A percentile compares a stretch with the other conserved stretches of the same genome.
phyloP scores from a whole-genome alignment of 371 early-diverging fungal species.

The Mortierella sp. region DNA sequence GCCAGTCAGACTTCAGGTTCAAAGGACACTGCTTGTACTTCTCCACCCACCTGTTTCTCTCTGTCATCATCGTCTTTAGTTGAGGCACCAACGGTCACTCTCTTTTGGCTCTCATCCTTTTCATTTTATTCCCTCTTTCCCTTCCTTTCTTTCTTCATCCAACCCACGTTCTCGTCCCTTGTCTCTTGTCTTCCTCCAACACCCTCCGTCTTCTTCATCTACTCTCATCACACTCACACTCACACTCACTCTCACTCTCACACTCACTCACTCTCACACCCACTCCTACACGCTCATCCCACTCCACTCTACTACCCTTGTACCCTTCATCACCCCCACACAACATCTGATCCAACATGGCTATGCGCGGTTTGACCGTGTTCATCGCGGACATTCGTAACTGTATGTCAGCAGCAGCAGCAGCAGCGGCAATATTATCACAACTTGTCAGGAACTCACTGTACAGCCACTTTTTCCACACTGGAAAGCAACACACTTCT shows the following conservation, averaged over 20 bases:
- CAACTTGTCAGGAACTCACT: background rate
- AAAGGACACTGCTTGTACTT: too few species aligned
- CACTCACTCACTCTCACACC: background rate
- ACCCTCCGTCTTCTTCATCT: background rate
- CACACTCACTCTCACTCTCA: background rate
- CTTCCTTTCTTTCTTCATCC: background rate
- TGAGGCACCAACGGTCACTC: slow-evolving; percentile 1
- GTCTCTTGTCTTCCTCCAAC: background rate
- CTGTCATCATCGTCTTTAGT: background rate
- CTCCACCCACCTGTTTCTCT: background rate
- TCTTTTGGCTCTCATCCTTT: background rate
- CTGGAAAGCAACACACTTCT: background rate
- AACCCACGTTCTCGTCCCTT: background rate
- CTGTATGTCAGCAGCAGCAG: slow-evolving; percentile 50
- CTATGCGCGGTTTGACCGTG: slow-evolving; percentile 88
- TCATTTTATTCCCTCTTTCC: background rate
- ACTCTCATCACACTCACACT: background rate
- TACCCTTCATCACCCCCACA: slow-evolving; percentile 1
- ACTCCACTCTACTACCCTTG: background rate
- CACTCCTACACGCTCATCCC: background rate
- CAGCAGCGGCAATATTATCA: background rate
- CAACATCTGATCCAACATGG: slow-evolving; percentile 35
- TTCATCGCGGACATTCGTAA: slow-evolving; percentile 88
- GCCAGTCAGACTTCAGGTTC: too few species aligned
- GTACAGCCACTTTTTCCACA: background rate